phyloP scores from a whole-genome alignment of 202 grass and related monocot species.

The Panicum hallii region DNA sequence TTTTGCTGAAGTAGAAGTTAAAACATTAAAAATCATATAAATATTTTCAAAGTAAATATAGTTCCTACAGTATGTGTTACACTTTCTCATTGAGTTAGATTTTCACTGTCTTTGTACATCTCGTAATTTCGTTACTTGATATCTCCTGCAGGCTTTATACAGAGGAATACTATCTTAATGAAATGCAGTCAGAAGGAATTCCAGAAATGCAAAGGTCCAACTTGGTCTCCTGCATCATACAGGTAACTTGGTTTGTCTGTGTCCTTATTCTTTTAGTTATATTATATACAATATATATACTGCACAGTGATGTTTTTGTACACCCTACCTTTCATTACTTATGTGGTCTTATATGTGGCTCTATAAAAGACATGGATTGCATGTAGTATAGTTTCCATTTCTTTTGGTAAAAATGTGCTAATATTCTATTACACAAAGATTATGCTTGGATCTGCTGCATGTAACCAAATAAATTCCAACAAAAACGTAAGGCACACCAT shows the following conservation, averaged over 20 bases:
- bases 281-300: slow-evolving; percentile 5
- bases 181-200: slow-evolving; percentile 91
- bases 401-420: neutral
- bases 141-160: slow-evolving; percentile 81
- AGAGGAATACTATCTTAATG: slow-evolving; percentile 92
- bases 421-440: neutral
- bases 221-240: slow-evolving; percentile 90
- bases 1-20: neutral
- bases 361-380: slow-evolving; percentile 8
- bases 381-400: neutral
- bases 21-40: neutral
- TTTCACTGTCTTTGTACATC: slow-evolving; percentile 10
- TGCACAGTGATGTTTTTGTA: neutral
- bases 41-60: slow-evolving; percentile 9
- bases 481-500: neutral
- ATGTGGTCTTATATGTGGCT: slow-evolving; percentile 12
- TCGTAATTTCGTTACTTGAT: slow-evolving; percentile 38
- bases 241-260: slow-evolving; percentile 54
- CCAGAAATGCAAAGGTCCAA: slow-evolving; percentile 99
- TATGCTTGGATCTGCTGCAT: slow-evolving; percentile 3
- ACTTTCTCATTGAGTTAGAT: neutral
- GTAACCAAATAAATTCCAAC: slow-evolving; percentile 17
- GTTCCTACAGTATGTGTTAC: neutral
- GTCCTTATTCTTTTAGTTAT: slow-evolving; percentile 32
- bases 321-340: slow-evolving; percentile 5